Evolutionary conservation across 2,329 filamentous ascomycete species (phyloP).

Genomic region (Lasiodiplodia citricola): DNA sequence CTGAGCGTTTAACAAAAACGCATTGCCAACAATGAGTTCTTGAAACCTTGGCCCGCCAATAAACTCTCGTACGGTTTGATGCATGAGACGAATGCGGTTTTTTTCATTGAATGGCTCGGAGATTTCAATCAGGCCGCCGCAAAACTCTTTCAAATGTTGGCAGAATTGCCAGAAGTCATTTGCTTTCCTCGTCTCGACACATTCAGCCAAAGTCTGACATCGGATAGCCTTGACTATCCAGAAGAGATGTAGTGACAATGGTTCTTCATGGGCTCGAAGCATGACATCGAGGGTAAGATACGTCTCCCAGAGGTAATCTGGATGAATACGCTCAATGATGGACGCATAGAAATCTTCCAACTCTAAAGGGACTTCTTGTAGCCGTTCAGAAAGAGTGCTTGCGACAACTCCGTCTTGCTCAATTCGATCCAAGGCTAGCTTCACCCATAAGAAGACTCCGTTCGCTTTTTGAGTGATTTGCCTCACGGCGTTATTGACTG

Average conservation of each 20-base stretch:
- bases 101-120: neutral
- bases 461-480: neutral
- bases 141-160: neutral
- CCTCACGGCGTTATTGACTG: neutral
- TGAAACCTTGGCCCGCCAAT: neutral
- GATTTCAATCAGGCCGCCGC: neutral
- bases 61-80: neutral
- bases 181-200: neutral
- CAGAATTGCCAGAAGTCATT: neutral
- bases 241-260: neutral
- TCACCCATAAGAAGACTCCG: slow-evolving; percentile 26
- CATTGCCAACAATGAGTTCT: neutral
- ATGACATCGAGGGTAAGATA: neutral
- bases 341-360: neutral
- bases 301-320: neutral
- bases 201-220: neutral
- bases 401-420: neutral
- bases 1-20: neutral
- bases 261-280: neutral
- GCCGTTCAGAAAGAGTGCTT: neutral
- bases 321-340: neutral
- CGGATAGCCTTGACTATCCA: neutral
- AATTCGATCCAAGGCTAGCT: slow-evolving; percentile 1
- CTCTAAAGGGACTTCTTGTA: neutral
- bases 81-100: neutral